phyloP scores from a whole-genome alignment of 345 rosid genomes.

The Moringa oleifera region DNA sequence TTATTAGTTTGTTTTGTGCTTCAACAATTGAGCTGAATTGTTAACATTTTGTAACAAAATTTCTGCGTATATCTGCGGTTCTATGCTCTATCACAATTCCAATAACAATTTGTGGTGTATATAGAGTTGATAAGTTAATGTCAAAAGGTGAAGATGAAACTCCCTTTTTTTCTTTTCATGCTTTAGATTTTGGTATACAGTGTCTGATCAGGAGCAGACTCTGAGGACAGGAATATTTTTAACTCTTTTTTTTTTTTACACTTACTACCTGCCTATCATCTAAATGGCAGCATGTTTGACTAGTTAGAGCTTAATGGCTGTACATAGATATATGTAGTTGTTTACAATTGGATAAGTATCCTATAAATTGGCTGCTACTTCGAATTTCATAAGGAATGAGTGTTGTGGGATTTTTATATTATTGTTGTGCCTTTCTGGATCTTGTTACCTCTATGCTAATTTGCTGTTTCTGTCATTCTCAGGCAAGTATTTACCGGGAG shows the following conservation, averaged over 20 bases:
- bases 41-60: too few relatives aligned
- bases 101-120: too few relatives aligned
- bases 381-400: background rate
- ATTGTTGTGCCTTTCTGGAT: background rate
- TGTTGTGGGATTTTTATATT: too few relatives aligned
- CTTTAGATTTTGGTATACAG: background rate
- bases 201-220: background rate
- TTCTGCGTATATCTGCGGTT: too few relatives aligned
- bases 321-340: background rate
- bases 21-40: too few relatives aligned
- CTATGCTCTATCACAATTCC: too few relatives aligned
- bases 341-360: background rate
- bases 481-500: constrained; percentile 76
- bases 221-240: background rate
- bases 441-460: background rate
- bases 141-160: background rate
- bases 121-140: background rate
- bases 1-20: too few relatives aligned
- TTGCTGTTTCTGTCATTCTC: constrained; percentile 5
- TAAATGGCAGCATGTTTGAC: background rate
- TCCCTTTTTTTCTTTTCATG: background rate
- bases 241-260: background rate
- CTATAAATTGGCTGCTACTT: background rate
- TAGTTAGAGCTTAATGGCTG: background rate
- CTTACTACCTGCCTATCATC: background rate